Conservation (phyloP, 768 basidiomycete genomes). For the Pholiota microspora region DNA sequence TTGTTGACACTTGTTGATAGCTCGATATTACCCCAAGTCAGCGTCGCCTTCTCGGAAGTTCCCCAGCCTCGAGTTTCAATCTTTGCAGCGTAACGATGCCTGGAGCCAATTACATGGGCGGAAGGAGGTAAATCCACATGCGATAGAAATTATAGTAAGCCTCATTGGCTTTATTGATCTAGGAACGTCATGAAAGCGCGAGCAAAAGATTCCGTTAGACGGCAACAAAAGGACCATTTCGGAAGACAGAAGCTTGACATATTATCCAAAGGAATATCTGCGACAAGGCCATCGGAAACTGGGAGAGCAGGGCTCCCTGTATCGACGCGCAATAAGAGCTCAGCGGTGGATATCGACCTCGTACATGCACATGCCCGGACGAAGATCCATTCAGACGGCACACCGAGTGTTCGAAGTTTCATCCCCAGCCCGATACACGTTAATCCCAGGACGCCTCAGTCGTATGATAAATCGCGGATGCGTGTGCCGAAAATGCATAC, state of each 20-base stretch:
- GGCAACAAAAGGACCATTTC: slow-evolving; percentile 60
- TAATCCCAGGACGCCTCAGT: slow-evolving; percentile 18
- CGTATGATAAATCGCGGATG: slow-evolving; percentile 10
- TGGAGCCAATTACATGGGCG: slow-evolving; percentile 79
- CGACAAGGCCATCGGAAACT: slow-evolving; percentile 10
- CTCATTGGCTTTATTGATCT: too few relatives aligned
- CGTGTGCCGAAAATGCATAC: slow-evolving; percentile 19
- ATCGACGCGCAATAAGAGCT: background rate
- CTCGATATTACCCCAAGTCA: too few relatives aligned
- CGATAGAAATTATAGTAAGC: too few relatives aligned
- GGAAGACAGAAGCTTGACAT: slow-evolving; percentile 57
- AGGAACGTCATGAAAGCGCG: slow-evolving; percentile 58
- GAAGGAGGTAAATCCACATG: slow-evolving; percentile 69
- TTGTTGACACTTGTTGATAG: slow-evolving; percentile 5
- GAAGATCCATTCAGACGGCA: slow-evolving; percentile 1
- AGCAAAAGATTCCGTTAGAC: slow-evolving; percentile 52
- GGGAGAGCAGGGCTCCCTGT: background rate
- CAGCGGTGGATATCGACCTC: slow-evolving; percentile 22
- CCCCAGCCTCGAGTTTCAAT: background rate
- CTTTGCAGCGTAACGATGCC: slow-evolving; percentile 35
- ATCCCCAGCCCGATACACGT: slow-evolving; percentile 27
- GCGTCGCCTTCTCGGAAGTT: too few relatives aligned
- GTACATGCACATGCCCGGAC: slow-evolving; percentile 34
- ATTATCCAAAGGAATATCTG: slow-evolving; percentile 37
- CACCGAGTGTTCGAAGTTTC: slow-evolving; percentile 5